Base-by-base conservation (phyloP, 441 rosid species). In the Viola pubescens region DNA sequence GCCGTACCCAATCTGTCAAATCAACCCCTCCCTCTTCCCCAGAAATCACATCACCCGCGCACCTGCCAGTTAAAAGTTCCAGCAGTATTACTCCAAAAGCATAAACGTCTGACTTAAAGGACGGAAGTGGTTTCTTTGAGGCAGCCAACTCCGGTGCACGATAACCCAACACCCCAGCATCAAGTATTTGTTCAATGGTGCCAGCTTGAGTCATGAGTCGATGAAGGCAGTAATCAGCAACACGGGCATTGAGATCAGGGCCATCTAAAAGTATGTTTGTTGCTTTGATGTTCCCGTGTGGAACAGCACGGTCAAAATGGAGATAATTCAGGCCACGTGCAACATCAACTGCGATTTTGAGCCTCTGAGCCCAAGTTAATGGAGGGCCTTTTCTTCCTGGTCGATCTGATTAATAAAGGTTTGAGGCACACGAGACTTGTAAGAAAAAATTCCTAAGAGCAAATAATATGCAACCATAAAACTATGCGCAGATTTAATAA, bases 261-360 rank as follows among this genome's bases (percentile, higher is more conserved):
- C 99, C 94, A 3, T 90, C 97, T 50, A 94, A 72, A 52, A 90
- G 79, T 63, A 94, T 59, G 63, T 94, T 94, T 11, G 95, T 77
- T 26, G 96, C 88, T 75, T 94, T 94, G 54, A 94, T 82, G 82
- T 90, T 94, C 48, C 96, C 99, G 1, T 94, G 99, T 13, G 99
- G 99, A 69, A 85, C 81, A 46, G 89, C 92, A 12, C 97, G 88
- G 63, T 94, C 99, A 3, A 94, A 90, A 79, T 94, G 99, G 76
- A 94, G 97, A 57, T 94, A 94, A 75, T 94, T 94, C 63, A 94
- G 85, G 74, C 99, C 97, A 62, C 99, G 95, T 50, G 99, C 97
- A 13, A 90, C 82, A 58, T 94, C 97, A 40, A 92, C 98, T 0
- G 95, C 89, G 26, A 89, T 74, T 78, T 84, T 92, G 41, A 92